phyloP scores from a whole-genome alignment of 2,329 filamentous ascomycete genomes.

The Ophiocordyceps camponoti-floridani region DNA sequence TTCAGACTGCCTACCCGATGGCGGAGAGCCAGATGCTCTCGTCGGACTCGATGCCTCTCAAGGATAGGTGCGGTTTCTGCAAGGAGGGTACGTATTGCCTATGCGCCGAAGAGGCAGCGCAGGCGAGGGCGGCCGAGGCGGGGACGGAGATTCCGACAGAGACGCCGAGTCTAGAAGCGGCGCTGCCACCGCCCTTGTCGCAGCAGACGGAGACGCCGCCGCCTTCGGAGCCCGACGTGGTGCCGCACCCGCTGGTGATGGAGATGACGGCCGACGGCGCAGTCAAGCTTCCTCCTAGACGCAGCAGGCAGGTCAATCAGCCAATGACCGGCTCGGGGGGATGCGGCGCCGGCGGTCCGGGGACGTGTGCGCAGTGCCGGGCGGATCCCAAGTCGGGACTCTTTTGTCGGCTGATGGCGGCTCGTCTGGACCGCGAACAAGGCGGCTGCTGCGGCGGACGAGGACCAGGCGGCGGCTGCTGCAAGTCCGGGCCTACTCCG shows the following conservation, averaged over 20 bases:
- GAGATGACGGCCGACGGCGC: constrained; percentile 42
- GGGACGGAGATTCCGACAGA: constrained; percentile 19
- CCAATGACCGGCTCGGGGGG: constrained; percentile 11
- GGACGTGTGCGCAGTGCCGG: constrained; percentile 63
- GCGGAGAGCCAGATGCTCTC: constrained; percentile 13
- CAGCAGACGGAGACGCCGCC: constrained; percentile 38
- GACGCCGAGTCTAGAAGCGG: constrained; percentile 15
- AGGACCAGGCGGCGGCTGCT: constrained; percentile 43
- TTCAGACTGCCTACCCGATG: constrained; percentile 1
- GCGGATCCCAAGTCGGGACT: constrained; percentile 63
- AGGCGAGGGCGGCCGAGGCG: not conserved
- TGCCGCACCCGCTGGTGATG: constrained; percentile 31
- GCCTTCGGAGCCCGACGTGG: constrained; percentile 41
- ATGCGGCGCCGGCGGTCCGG: constrained; percentile 50
- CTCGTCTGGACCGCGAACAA: constrained; percentile 32
- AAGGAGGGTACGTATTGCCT: constrained; percentile 68
- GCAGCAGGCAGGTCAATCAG: constrained; percentile 8
- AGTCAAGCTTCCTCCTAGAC: constrained; percentile 36
- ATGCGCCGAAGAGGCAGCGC: constrained; percentile 44
- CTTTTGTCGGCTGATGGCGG: constrained; percentile 68
- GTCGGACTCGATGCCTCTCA: constrained; percentile 22
- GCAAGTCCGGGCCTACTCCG: constrained; percentile 23
- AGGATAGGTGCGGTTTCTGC: constrained; percentile 68
- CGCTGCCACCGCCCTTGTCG: constrained; percentile 18
- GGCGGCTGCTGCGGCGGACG: constrained; percentile 48